Percentiles rank a stretch among this genome's conserved stretches.
These are phyloP conservation scores for Cavenderia fasciculata DNA, from an alignment of 78 protist genomes.

Conservation along the genomic window DNA sequence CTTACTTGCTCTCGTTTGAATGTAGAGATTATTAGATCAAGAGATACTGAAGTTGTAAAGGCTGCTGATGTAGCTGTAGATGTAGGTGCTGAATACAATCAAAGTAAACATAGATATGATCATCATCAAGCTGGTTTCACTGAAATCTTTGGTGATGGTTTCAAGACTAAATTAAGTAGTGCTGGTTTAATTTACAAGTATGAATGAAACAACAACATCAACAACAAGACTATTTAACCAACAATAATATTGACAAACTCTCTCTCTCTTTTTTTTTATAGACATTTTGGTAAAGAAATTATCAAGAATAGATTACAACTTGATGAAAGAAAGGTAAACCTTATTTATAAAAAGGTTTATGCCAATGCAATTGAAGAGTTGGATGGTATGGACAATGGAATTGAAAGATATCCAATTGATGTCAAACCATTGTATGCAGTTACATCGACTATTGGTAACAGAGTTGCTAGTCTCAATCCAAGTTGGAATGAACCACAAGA, in stretches of 20 bases:
- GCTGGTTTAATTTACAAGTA: conserved; percentile 88
- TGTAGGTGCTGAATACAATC: conserved; percentile 93
- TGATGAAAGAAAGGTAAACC: conserved; percentile 43
- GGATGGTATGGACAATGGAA: conserved; percentile 94
- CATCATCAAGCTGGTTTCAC: conserved; percentile 94
- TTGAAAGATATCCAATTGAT: conserved; percentile 61
- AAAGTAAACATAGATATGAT: conserved; percentile 80
- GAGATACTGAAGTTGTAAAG: conserved; percentile 81
- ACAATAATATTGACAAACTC: not conserved
- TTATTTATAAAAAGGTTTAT: conserved; percentile 66
- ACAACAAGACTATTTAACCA: not conserved
- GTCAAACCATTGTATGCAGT: conserved; percentile 29
- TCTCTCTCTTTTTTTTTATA: not conserved
- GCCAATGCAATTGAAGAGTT: conserved; percentile 82
- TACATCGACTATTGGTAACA: conserved; percentile 36
- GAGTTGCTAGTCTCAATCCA: conserved; percentile 83
- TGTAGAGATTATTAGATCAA: conserved; percentile 78
- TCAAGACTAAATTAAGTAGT: conserved; percentile 34
- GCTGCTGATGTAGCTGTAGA: conserved; percentile 83
- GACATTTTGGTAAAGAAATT: conserved; percentile 89
- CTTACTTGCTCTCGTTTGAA: not conserved
- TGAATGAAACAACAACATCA: not conserved
- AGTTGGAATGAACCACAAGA: conserved; percentile 75
- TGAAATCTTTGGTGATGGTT: conserved; percentile 53
- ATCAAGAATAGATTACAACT: conserved; percentile 23